Conservation (phyloP, 1,284 basidiomycete genomes). For the Papiliotrema laurentii region DNA sequence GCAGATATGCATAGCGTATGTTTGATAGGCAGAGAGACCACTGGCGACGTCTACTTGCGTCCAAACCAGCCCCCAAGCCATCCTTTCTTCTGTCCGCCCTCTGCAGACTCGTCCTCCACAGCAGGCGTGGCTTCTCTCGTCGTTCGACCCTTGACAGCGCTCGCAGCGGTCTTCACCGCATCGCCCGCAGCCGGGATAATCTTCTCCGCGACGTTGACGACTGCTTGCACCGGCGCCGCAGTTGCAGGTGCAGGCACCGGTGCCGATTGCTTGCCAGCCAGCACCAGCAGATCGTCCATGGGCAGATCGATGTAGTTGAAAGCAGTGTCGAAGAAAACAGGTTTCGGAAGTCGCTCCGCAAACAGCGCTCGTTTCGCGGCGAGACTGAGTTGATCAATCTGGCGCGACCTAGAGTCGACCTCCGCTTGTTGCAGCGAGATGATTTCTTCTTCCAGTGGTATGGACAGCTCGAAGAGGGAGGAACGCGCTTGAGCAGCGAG, state of each 20-base stretch:
- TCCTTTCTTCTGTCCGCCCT: constrained; percentile 27
- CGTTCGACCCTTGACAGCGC: constrained; percentile 12
- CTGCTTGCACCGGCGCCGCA: constrained; percentile 10
- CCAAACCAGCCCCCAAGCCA: constrained; percentile 49
- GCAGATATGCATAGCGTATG: no score
- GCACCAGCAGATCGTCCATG: constrained; percentile 66
- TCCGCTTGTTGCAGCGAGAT: constrained; percentile 25
- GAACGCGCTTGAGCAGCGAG: constrained; percentile 26
- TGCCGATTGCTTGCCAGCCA: constrained; percentile 58
- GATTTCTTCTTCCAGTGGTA: constrained; percentile 34
- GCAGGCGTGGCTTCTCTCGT: constrained; percentile 36
- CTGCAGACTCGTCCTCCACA: constrained; percentile 9
- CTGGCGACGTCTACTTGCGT: constrained; percentile 12
- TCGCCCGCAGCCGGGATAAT: constrained; percentile 12
- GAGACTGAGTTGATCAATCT: constrained; percentile 54
- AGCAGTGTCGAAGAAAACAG: constrained; percentile 88
- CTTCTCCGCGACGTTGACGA: constrained; percentile 18
- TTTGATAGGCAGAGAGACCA: no score
- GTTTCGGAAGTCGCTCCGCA: constrained; percentile 73
- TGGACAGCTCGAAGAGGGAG: constrained; percentile 18
- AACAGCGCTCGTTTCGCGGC: constrained; percentile 75
- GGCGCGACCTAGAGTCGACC: constrained; percentile 56
- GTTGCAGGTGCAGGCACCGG: constrained; percentile 10
- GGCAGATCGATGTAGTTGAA: constrained; percentile 83
- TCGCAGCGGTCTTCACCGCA: constrained; percentile 9